Conservation (phyloP, 2,329 filamentous ascomycete genomes). For the Hymenoscyphus repandus region DNA sequence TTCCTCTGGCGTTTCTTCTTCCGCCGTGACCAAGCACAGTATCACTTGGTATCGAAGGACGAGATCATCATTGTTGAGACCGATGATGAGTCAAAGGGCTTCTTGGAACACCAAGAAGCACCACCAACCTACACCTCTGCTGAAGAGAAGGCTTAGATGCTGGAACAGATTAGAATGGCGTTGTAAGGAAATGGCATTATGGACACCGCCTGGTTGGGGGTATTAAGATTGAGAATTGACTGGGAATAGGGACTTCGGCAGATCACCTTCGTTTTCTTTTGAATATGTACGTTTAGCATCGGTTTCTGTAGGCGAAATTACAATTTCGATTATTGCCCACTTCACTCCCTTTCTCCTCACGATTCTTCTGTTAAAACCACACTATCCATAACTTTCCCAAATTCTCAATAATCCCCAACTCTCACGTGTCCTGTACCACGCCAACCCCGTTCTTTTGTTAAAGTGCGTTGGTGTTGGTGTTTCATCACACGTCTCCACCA, state of each 20-base stretch:
- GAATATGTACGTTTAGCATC: not conserved
- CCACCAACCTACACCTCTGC: constrained; percentile 25
- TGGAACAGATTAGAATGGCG: not conserved
- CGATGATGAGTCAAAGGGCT: constrained; percentile 23
- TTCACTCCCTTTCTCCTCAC: not conserved
- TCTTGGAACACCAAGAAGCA: constrained; percentile 23
- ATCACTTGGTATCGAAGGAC: constrained; percentile 20
- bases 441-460: too few species aligned
- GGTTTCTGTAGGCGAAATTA: not conserved
- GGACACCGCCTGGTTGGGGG: not conserved
- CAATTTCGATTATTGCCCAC: not conserved
- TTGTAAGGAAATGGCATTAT: not conserved
- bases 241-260: not conserved
- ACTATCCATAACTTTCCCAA: not conserved
- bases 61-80: constrained; percentile 13
- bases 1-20: constrained; percentile 52
- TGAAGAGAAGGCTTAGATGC: constrained; percentile 2
- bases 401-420: not conserved
- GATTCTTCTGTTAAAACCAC: not conserved
- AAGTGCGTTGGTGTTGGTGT: too few species aligned
- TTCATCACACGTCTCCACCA: too few species aligned
- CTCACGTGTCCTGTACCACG: too few species aligned
- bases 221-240: not conserved
- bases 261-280: not conserved
- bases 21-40: constrained; percentile 36